phyloP scores from a whole-genome alignment of 495 filamentous ascomycete species.

The Rusavskia elegans region DNA sequence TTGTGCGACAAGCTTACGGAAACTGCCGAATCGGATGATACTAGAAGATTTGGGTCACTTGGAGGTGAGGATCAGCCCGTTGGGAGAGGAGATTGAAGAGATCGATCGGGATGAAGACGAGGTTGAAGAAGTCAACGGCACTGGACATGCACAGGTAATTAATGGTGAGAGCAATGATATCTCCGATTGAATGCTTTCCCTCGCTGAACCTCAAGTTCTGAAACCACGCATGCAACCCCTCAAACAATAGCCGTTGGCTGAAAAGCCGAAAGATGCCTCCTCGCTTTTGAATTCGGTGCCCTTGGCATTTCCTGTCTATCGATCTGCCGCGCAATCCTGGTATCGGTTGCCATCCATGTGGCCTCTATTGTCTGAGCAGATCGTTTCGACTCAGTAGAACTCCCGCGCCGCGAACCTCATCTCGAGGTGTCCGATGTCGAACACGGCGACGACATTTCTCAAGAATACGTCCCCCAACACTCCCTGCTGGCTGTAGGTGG shows the following conservation, averaged over 20 bases:
- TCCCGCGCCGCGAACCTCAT: slow-evolving; percentile 18
- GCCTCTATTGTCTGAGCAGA: background rate
- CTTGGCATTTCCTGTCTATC: too few relatives aligned
- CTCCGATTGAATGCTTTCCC: too few relatives aligned
- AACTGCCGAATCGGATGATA: slow-evolving; percentile 64
- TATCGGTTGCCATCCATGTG: too few relatives aligned
- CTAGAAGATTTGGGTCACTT: slow-evolving; percentile 83
- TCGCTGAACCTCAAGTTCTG: too few relatives aligned
- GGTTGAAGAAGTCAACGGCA: background rate
- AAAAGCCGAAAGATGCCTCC: too few relatives aligned
- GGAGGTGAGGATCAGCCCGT: slow-evolving; percentile 69
- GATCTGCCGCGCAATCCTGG: too few relatives aligned
- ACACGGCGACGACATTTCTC: slow-evolving; percentile 40
- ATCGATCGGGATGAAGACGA: slow-evolving; percentile 50
- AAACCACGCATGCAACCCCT: too few relatives aligned
- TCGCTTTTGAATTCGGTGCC: too few relatives aligned
- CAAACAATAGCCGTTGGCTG: too few relatives aligned
- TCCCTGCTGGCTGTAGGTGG: slow-evolving; percentile 25
- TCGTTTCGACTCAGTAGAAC: slow-evolving; percentile 2
- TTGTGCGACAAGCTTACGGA: slow-evolving; percentile 84
- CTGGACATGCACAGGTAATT: background rate
- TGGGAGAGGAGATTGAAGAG: slow-evolving; percentile 71
- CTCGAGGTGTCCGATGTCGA: slow-evolving; percentile 20
- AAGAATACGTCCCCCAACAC: slow-evolving; percentile 49
- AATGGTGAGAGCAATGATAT: background rate